phyloP scores from a whole-genome alignment of 2,329 filamentous ascomycete genomes.

The Fusarium torulosum region DNA sequence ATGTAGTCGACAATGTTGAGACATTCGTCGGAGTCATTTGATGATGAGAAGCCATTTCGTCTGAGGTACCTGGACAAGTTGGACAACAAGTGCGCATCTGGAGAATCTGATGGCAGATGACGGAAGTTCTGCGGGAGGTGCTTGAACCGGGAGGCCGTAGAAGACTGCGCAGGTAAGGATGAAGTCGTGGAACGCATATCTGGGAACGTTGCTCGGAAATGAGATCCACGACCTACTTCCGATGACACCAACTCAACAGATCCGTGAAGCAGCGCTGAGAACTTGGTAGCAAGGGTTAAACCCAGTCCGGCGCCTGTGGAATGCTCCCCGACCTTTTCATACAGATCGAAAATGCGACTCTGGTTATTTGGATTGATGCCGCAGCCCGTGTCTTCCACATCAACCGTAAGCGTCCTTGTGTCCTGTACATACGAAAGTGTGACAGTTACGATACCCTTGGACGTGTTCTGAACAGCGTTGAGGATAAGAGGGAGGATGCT shows the following conservation, averaged over 20 bases:
- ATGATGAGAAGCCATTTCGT: conserved; percentile 16
- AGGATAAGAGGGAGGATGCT: conserved; percentile 57
- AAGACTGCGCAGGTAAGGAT: background rate
- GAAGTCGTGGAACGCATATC: conserved; percentile 13
- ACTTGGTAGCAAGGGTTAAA: conserved; percentile 57
- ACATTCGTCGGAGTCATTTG: background rate
- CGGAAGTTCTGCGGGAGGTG: conserved; percentile 23
- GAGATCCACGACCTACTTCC: conserved; percentile 52
- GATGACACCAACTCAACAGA: conserved; percentile 55
- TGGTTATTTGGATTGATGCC: conserved; percentile 55
- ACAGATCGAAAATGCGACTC: conserved; percentile 57
- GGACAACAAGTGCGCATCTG: background rate
- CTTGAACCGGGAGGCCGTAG: background rate
- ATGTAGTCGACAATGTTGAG: conserved; percentile 35
- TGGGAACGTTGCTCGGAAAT: conserved; percentile 51
- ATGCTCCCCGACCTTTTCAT: conserved; percentile 56
- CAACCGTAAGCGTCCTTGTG: conserved; percentile 51
- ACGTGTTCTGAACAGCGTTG: conserved; percentile 58
- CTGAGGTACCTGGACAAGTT: conserved; percentile 20
- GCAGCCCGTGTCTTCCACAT: conserved; percentile 58
- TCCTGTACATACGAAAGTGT: conserved; percentile 50
- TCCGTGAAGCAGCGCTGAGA: conserved; percentile 57
- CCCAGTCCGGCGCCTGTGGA: conserved; percentile 58
- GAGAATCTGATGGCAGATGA: background rate
- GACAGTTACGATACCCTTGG: conserved; percentile 54